Base-by-base conservation (phyloP, 2,329 filamentous ascomycete species). In the Cladophialophora bantiana region DNA sequence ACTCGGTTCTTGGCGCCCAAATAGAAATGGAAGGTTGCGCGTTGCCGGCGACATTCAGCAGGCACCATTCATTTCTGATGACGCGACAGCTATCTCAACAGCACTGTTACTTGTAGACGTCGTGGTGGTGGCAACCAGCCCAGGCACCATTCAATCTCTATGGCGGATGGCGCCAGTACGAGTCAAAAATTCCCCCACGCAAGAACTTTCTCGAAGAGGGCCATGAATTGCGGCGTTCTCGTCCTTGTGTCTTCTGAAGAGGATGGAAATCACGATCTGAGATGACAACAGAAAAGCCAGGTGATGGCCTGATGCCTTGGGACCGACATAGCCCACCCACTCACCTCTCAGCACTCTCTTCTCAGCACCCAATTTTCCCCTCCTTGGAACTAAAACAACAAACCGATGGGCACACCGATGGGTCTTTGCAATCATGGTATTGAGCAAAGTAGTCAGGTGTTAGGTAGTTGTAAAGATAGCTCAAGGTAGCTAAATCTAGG, bases 1-100 rank as follows among this genome's bases (percentile, higher is more conserved):
- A 20, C 20, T 38, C 6, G 64, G 53, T 66, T 61, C 68, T 65
- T 70, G 65, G 65, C 68, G 68, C 12, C 65, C 65, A 58, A 67
- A 69, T 10, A 66, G 60, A 54, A 66, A 64, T 5, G 50, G 56
- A 56, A 64, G 36, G 32, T 67, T 67, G 52, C 59, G 67, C 57
- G 64, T 64, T 56, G 35, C 60, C 50, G 59, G 42, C 62, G 55
- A 45, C 60, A 55, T 53, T 36, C 36, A 53, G 40, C 61, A 67
- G 65, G 65, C 65, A 62, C 32, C 61, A 38, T 38, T 59, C 65
- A 60, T 64, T 58, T 26, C 20, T 7, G 4, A 26, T 50, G 45
- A 50, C 45, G 45, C 45, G 20, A 50, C 45, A 50, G 9, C 20
- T 50, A 7, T 1, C 18, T 10, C 26, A 50, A 31, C 45, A 4